Base-by-base conservation (phyloP, 306 rosid genomes). In the barrel medic (Medicago truncatula) region DNA sequence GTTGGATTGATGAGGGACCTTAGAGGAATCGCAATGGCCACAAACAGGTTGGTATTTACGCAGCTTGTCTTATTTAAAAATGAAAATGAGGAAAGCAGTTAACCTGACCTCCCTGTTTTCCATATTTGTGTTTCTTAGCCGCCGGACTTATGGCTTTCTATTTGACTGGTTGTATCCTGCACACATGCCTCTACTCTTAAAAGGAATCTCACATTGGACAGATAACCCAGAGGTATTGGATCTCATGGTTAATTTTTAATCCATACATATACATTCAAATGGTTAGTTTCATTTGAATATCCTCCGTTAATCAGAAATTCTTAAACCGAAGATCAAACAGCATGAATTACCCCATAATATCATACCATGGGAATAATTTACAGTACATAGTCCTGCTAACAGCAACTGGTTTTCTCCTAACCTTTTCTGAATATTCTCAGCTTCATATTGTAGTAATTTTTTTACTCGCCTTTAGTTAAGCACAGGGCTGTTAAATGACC, bases 81-180 rank as follows among this genome's bases (percentile, higher is more conserved):
- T 58, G 64, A 31, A 38, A 70, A 43, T 47, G 60, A 75, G 61
- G 49, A 12, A 21, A 20, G 58, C 54, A 59, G 13, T 66, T 73
- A 31, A 54, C 50, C 68, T 78, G 73, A 75, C 70, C 56, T 61
- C 54, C 41, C 10, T 74, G 47, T 49, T 52, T 71, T 65, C 57
- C 49, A 62, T 57, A 25, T 80, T 80, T 85, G 58, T 54, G 34
- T 77, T 18, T 76, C 75, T 50, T 89, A 96, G 99, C 83, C 98
- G 99, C 69, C 90, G 99, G 78, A 90, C 96, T 17, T 96, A 85
- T 50, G 98, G 98, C 74, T 87, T 96, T 83, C 87, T 96, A 65
- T 96, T 96, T 92, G 98, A 92, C 89, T 95, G 98, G 98, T 76
- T 95, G 72, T 95, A 95, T 83, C 96, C 98, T 73, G 92, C 92